Evolutionary conservation across 768 basidiomycete species (phyloP).

Genomic region (Leccinum disarticulatum): DNA sequence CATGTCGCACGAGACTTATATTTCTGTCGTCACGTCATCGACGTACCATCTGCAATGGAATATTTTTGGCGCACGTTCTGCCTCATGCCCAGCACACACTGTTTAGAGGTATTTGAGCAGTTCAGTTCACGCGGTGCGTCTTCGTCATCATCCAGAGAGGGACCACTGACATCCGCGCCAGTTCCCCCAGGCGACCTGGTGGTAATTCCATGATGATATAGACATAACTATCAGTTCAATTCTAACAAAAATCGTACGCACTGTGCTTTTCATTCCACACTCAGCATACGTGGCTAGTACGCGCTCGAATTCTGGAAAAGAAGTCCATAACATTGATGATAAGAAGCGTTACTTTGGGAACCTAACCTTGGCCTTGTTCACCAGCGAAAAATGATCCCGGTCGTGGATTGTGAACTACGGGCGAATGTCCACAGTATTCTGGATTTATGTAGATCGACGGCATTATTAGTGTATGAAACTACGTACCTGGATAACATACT

Average conservation of each 20-base stretch:
- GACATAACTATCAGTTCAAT: not conserved
- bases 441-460: constrained; percentile 51
- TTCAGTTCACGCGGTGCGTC: too few relatives aligned
- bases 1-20: constrained; percentile 62
- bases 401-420: constrained; percentile 98
- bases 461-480: not conserved
- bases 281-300: constrained; percentile 85
- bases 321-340: constrained; percentile 83
- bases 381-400: constrained; percentile 66
- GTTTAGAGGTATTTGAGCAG: too few relatives aligned
- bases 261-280: constrained; percentile 54
- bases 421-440: constrained; percentile 78
- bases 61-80: constrained; percentile 46
- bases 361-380: constrained; percentile 60
- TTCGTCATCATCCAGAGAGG: too few relatives aligned
- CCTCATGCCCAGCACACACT: constrained; percentile 29
- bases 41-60: not conserved
- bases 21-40: constrained; percentile 39
- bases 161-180: too few relatives aligned
- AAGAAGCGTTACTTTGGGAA: constrained; percentile 73
- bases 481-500: constrained; percentile 38
- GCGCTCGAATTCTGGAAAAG: constrained; percentile 75
- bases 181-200: constrained; percentile 9
- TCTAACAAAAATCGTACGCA: constrained; percentile 28
- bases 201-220: not conserved